Base-by-base conservation (phyloP, 2,329 filamentous ascomycete genomes). In the Aspergillus glaucus region DNA sequence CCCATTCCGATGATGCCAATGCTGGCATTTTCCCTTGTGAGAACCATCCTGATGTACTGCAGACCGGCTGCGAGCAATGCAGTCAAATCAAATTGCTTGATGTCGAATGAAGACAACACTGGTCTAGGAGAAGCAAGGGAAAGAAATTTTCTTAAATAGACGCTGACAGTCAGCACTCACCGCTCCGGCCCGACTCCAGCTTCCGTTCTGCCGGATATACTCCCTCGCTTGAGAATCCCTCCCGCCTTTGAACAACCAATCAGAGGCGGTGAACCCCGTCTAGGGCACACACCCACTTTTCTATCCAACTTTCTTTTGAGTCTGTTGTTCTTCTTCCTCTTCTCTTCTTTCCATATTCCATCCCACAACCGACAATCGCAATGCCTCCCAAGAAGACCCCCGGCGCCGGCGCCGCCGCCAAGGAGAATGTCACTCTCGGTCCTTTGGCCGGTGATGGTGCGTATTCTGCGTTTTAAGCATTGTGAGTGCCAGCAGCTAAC, bases 351-450 rank as follows among this genome's bases (percentile, higher is more conserved):
- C 61, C 60, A 63, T 69, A 68, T 68, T 69, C 65, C 67, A 70
- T 71, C 64, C 69, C 65, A 64, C 65, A 61, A 64, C 62, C 66
- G 67, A 63, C 68, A 68, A 67, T 75, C 80, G 88, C 77, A 73
- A 97, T 97, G 92, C 79, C 91, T 77, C 91, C 91, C 75, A 94
- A 92, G 82, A 85, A 85, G 75, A 78, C 83, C 69, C 82, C 86
- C 73, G 84, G 87, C 69, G 81, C 83, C 67, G 85, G 76, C 60
- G 84, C 88, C 69, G 81, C 83, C 67, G 85, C 76, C 60, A 76
- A 92, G 80, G 93, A 97, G 86, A 98, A 98, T 80, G 93, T 98
- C 82, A 91, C 87, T 77, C 85, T 97, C 69, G 93, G 93, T 69
- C 93, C 93, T 73, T 88, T 95, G 77, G 88, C 91, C 79, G 87